Base-by-base conservation (phyloP, 257 asterid genomes). In the Buddleja alternifolia region DNA sequence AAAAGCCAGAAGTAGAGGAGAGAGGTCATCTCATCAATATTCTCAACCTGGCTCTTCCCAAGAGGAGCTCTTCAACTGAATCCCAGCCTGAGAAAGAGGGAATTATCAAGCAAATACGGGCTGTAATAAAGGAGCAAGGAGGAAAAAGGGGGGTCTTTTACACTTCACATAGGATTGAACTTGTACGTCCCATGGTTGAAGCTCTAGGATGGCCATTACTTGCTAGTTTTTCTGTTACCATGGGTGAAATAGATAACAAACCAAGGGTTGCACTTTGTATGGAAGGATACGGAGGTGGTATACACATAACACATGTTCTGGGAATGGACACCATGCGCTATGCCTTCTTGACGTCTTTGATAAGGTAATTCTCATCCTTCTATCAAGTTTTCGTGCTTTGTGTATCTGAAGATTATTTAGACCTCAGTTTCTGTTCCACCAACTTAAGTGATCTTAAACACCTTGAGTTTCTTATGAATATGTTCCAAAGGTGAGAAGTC, bases 321-420 rank as follows among this genome's bases (percentile, higher is more conserved):
- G 93, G 93, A 81, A 94, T 94, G 98, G 99, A 94, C 81, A 94
- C 98, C 42, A 94, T 89, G 96, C 97, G 99, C 77, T 94, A 94
- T 62, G 99, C 99, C 59, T 86, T 91, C 63, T 83, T 94, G 78
- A 90, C 97, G 41, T 91, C 97, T 66, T 85, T 94, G 80, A 85
- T 94, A 66, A 85, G 99, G 99, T 87, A 88, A 81, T 63, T 72
- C 63, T 39, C 48, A 53, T 46, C 65, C 71, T 45, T 37, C 54
- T 53, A 39, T 36, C 17, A 55, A 29, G 21, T 66, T 54, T 39
- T 42, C 14, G 53, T 50, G 59, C 48, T 59, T 41, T 54, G 61
- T 66, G 23, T 60, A 41, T 34, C 61, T 34, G 58, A 62, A 70
- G 67, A 54, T 19, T 60, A 11, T 53, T 75, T 60, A 36, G 46